Evolutionary conservation across 129 eudicot species (phyloP), one percentile per base, ranked within the genome.

Genomic region (Saussurea involucrata): DNA sequence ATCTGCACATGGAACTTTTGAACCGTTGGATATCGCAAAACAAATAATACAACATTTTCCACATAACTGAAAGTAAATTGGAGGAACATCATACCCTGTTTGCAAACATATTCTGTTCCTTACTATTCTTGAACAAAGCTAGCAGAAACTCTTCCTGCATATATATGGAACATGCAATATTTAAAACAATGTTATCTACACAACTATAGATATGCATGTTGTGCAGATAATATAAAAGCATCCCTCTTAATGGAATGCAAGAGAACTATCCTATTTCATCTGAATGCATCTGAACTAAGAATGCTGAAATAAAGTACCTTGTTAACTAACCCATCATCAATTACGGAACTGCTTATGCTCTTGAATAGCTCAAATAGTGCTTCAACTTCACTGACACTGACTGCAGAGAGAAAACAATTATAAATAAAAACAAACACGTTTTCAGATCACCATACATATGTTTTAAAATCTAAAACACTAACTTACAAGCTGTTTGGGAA

Each of bases 71-170:
- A 60, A 63, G 64, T 63, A 44, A 63, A 63, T 31, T 22, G 60
- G 37, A 44, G 60, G 63, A 81, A 68, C 70, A 82, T 13, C 92
- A 72, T 89, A 95, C 98, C 96, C 97, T 84, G 44, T 92, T 95
- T 31, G 99, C 99, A 74, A 95, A 92, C 20, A 95, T 82, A 80
- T 90, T 95, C 70, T 95, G 89, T 63, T 88, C 90, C 87, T 80
- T 88, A 81, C 74, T 88, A 82, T 92, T 92, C 90, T 92, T 92
- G 86, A 95, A 95, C 83, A 95, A 58, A 40, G 99, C 99, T 88
- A 95, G 82, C 72, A 86, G 90, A 68, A 95, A 90, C 69, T 95
- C 99, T 86, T 95, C 99, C 99, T 95, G 96, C 80, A 68, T 28
- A 27, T 55, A 60, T 36, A 29, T 15, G 24, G 1, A 70, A 8